Conservation (phyloP, 2,329 filamentous ascomycete genomes). For the Uncinocarpus reesii region DNA sequence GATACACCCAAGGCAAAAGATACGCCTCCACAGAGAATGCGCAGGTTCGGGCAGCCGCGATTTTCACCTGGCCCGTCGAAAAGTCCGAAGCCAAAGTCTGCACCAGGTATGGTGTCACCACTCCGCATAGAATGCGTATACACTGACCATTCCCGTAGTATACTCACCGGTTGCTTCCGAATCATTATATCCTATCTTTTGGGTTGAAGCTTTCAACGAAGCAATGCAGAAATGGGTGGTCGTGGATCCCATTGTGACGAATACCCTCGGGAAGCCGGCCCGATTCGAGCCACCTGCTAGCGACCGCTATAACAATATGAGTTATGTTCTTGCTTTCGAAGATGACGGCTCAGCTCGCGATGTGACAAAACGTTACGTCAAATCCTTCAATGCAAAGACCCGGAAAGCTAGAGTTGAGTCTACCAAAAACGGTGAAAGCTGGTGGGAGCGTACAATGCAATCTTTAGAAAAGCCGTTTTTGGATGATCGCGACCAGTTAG, state of each 20-base stretch:
- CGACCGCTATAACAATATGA: slow-evolving; percentile 65
- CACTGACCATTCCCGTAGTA: neutral
- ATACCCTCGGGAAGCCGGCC: slow-evolving; percentile 62
- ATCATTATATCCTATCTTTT: slow-evolving; percentile 74
- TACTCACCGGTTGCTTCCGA: slow-evolving; percentile 27
- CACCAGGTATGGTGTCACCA: slow-evolving; percentile 3
- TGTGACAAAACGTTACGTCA: slow-evolving; percentile 77
- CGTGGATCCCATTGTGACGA: slow-evolving; percentile 73
- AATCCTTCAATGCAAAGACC: slow-evolving; percentile 84
- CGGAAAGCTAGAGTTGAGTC: slow-evolving; percentile 67
- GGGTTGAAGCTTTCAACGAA: slow-evolving; percentile 83
- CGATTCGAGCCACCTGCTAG: slow-evolving; percentile 73
- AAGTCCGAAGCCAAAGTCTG: slow-evolving; percentile 10
- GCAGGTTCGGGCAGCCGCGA: slow-evolving; percentile 30
- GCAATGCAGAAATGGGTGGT: slow-evolving; percentile 86
- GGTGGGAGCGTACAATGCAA: slow-evolving; percentile 44
- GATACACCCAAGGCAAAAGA: slow-evolving; percentile 12
- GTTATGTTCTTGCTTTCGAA: slow-evolving; percentile 78
- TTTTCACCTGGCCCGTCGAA: slow-evolving; percentile 14
- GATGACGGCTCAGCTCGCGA: slow-evolving; percentile 68
- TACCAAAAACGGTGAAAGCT: slow-evolving; percentile 45
- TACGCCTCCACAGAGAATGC: slow-evolving; percentile 18
- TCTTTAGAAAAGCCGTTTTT: slow-evolving; percentile 35
- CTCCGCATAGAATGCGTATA: neutral
- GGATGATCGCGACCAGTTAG: slow-evolving; percentile 68